Conservation (phyloP, 805 yeast species). For the Starmerella bombi region DNA sequence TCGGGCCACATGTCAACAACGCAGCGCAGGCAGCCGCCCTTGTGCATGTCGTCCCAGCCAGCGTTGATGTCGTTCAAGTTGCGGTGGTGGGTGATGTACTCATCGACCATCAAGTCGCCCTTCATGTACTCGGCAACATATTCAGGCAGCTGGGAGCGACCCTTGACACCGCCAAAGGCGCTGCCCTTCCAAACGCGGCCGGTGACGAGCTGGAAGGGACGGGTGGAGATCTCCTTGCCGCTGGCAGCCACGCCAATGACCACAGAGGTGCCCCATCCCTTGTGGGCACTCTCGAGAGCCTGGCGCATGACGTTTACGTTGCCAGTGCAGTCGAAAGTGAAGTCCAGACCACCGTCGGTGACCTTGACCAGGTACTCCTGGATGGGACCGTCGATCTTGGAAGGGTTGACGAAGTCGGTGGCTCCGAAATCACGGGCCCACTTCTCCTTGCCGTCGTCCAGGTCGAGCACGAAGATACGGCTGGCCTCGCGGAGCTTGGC, state of each 20-base stretch:
- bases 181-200: constrained; percentile 99
- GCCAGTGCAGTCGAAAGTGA: constrained; percentile 96
- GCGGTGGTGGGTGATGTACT: constrained; percentile 86
- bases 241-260: constrained; percentile 98
- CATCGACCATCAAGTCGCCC: constrained; percentile 80
- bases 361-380: constrained; percentile 63
- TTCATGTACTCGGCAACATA: constrained; percentile 72
- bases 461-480: constrained; percentile 68
- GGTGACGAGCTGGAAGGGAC: constrained; percentile 98
- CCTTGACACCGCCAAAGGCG: constrained; percentile 99
- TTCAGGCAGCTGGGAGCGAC: constrained; percentile 87
- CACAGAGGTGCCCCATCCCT: constrained; percentile 96
- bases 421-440: constrained; percentile 91
- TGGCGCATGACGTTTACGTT: constrained; percentile 88
- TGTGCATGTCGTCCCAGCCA: constrained; percentile 91
- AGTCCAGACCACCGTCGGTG: constrained; percentile 96
- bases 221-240: constrained; percentile 88
- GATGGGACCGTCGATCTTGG: constrained; percentile 49
- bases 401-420: constrained; percentile 85
- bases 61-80: constrained; percentile 62
- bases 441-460: constrained; percentile 67
- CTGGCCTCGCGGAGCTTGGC: constrained; percentile 72
- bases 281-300: constrained; percentile 94
- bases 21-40: constrained; percentile 88
- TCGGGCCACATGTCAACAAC: constrained; percentile 33